Conservation (phyloP, 345 rosid species). For the Clarkia xantiana region DNA sequence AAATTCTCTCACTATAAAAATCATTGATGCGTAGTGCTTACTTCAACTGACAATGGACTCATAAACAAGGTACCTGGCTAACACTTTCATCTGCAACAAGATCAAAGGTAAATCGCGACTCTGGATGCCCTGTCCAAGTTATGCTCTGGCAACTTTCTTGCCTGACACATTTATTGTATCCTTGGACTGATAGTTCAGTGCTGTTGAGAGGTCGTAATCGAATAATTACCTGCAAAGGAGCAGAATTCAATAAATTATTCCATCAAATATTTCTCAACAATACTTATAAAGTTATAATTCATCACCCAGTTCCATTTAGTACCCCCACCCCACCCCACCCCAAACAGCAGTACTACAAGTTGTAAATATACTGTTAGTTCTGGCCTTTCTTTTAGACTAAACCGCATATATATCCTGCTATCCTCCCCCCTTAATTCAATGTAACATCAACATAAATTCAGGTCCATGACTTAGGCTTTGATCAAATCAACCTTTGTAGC, state of each 20-base stretch:
- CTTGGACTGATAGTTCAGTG: conserved; percentile 75
- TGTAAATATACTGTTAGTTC: no score
- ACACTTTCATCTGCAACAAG: conserved; percentile 81
- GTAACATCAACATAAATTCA: no score
- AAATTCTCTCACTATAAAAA: conserved; percentile 1
- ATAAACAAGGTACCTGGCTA: conserved; percentile 43
- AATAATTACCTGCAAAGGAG: conserved; percentile 55
- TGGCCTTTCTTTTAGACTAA: no score
- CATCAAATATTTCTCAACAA: neutral
- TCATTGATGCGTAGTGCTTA: neutral
- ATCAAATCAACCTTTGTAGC: no score
- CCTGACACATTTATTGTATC: conserved; percentile 56
- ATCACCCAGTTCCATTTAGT: neutral
- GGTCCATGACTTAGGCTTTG: no score
- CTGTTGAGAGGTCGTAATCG: conserved; percentile 77
- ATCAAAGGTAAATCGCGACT: conserved; percentile 86
- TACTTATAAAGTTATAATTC: neutral
- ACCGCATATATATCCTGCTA: no score
- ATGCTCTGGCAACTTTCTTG: conserved; percentile 77
- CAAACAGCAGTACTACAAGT: no score
- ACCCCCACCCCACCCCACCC: neutral
- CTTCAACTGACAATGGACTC: neutral
- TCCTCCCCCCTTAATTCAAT: no score
- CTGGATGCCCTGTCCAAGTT: conserved; percentile 88
- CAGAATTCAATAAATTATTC: neutral